Base-by-base conservation (phyloP, 2,329 filamentous ascomycete genomes). In the Nemania bipapillata region DNA sequence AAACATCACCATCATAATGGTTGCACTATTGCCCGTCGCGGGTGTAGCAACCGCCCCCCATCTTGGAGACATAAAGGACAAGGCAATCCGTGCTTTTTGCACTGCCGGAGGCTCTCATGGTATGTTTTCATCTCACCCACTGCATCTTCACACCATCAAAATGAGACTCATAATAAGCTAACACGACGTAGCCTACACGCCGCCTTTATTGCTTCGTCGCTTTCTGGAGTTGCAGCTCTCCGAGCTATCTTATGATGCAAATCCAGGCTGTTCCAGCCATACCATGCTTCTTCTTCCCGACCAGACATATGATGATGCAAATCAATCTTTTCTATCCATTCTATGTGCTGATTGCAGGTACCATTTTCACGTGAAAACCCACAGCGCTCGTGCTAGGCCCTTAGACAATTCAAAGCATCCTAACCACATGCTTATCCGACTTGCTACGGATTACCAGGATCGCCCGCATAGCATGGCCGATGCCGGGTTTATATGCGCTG, bases 361-460 rank as follows among this genome's bases (percentile, higher is more conserved):
- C 54, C 77, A 79, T 56, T 79, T 78, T 56, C 74, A 78, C 24
- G 60, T 79, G 30, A 73, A 69, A 24, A 69, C 68, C 47, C 67
- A 74, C 49, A 68, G 70, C 20, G 58, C 60, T 17, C 56, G 61
- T 11, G 24, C 55, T 28, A 65, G 50, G n/a, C n/a, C 37, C 2
- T 65, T 70, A 5, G 61, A 65, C 30, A 12, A 65, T 35, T 15
- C 35, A 1, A 58, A 69, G 0, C 77, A 78, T 53, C 74, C 68
- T 6, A 69, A 59, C 15, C 78, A 79, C 58, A 76, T 79, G 75
- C 74, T 78, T 15, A 70, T 75, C 28, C 69, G 69, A 17, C 37
- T 32, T 8, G 3, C 56, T 11, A 8, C 11, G 4, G 30, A 64
- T 40, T 12, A n/a, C 1, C n/a, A 65, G 45, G 45, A 52, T 32